phyloP scores from a whole-genome alignment of 495 filamentous ascomycete species.

The Daldinia bambusicola region DNA sequence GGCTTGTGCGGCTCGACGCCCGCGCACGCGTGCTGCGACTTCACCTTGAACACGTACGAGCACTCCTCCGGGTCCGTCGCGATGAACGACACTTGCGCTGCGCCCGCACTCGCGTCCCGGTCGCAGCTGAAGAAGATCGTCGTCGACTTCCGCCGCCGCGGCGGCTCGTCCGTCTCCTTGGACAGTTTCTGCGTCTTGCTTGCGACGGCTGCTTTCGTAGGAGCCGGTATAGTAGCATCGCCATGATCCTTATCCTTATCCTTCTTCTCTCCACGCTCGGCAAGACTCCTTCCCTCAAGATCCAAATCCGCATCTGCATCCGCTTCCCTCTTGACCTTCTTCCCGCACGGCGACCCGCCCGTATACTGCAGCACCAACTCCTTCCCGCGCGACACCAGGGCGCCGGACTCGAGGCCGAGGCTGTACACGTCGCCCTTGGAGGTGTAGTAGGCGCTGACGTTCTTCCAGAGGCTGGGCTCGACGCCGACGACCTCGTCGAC shows the following conservation, averaged over 20 bases:
- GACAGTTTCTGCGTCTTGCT: slow-evolving; percentile 25
- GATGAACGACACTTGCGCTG: slow-evolving; percentile 79
- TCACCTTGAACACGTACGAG: slow-evolving; percentile 97
- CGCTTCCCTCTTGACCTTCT: slow-evolving; percentile 43
- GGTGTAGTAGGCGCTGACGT: slow-evolving; percentile 92
- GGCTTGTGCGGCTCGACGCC: slow-evolving; percentile 66
- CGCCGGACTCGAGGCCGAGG: slow-evolving; percentile 80
- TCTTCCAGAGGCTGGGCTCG: slow-evolving; percentile 70
- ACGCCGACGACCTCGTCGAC: slow-evolving; percentile 77
- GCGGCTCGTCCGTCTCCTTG: slow-evolving; percentile 54
- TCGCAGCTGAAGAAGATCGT: slow-evolving; percentile 96
- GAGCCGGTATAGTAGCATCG: slow-evolving; percentile 29
- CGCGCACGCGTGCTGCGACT: slow-evolving; percentile 85
- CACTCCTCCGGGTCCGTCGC: slow-evolving; percentile 86
- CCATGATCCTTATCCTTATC: no score
- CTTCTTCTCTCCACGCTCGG: slow-evolving; percentile 51
- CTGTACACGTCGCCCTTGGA: slow-evolving; percentile 78
- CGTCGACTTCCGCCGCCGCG: slow-evolving; percentile 77
- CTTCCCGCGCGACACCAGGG: slow-evolving; percentile 81
- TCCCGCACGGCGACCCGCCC: slow-evolving; percentile 82
- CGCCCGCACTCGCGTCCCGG: slow-evolving; percentile 66
- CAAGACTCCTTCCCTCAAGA: slow-evolving; percentile 47
- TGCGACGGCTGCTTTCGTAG: slow-evolving; percentile 31
- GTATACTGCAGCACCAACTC: slow-evolving; percentile 94
- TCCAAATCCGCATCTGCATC: no score